Evolutionary conservation across 2,329 filamentous ascomycete species (phyloP).

Genomic region (Venturia aucupariae): DNA sequence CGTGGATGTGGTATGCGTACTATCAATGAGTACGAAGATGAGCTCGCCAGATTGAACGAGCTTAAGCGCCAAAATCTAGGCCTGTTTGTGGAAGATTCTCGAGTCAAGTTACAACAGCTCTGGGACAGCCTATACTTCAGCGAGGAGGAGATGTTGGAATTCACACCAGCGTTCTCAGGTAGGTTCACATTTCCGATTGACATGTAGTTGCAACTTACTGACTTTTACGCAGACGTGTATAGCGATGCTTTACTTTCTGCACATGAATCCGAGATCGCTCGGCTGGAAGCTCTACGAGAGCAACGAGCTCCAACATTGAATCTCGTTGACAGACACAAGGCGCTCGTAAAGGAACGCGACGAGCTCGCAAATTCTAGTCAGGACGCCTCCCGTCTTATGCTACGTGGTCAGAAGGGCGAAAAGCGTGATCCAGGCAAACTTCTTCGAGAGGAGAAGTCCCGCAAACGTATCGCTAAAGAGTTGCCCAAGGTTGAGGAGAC

Average conservation of each 20-base stretch:
- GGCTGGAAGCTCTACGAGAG: slow-evolving; percentile 72
- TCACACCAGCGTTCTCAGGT: slow-evolving; percentile 82
- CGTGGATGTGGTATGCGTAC: slow-evolving; percentile 83
- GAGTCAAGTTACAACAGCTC: slow-evolving; percentile 81
- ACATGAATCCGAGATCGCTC: slow-evolving; percentile 81
- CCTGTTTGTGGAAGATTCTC: slow-evolving; percentile 88
- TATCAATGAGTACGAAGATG: slow-evolving; percentile 94
- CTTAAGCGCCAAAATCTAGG: slow-evolving; percentile 93
- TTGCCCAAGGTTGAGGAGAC: slow-evolving; percentile 83
- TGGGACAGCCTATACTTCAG: slow-evolving; percentile 94
- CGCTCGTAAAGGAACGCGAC: slow-evolving; percentile 74
- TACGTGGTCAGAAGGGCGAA: slow-evolving; percentile 85
- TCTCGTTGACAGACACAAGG: slow-evolving; percentile 74
- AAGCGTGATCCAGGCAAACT: slow-evolving; percentile 90
- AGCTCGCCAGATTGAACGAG: slow-evolving; percentile 76
- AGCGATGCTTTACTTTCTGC: slow-evolving; percentile 91
- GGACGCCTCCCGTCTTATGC: slow-evolving; percentile 87
- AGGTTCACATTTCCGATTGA: slow-evolving; percentile 9
- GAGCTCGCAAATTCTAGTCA: slow-evolving; percentile 85
- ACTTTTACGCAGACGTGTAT: slow-evolving; percentile 59
- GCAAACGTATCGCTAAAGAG: slow-evolving; percentile 93
- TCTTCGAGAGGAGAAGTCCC: slow-evolving; percentile 94
- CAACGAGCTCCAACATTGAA: slow-evolving; percentile 78
- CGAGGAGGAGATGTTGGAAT: slow-evolving; percentile 97
- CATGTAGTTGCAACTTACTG: not conserved